phyloP scores from a whole-genome alignment of 768 basidiomycete species.

The Mycena leptocephala region DNA sequence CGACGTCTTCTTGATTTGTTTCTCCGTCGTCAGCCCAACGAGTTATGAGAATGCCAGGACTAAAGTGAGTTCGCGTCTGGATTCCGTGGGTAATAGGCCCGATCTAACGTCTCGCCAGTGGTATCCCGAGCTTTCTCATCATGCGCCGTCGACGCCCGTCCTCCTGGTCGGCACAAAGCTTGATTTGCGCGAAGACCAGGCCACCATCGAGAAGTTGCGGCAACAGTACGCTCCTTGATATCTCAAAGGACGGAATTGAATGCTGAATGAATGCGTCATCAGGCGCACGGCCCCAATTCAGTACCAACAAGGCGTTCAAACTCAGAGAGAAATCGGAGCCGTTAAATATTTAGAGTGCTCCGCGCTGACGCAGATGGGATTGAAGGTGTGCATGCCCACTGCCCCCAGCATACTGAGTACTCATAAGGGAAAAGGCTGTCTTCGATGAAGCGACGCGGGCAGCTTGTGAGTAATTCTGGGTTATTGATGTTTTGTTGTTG shows the following conservation, averaged over 20 bases:
- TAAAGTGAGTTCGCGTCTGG: constrained; percentile 82
- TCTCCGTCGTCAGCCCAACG: constrained; percentile 97
- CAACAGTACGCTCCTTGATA: constrained; percentile 75
- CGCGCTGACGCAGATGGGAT: constrained; percentile 96
- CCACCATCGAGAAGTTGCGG: constrained; percentile 92
- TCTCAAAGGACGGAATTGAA: neutral
- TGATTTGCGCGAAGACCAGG: constrained; percentile 95
- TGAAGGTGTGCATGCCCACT: constrained; percentile 65
- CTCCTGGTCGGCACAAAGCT: constrained; percentile 98
- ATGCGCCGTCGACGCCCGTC: constrained; percentile 94
- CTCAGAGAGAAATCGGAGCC: constrained; percentile 95
- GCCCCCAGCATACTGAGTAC: neutral
- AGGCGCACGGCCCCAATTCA: constrained; percentile 97
- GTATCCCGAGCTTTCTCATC: constrained; percentile 98
- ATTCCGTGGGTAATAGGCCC: constrained; percentile 27
- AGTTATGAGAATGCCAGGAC: constrained; percentile 99
- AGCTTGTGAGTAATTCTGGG: constrained; percentile 75
- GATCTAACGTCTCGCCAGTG: constrained; percentile 71
- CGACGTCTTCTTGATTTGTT: constrained; percentile 99
- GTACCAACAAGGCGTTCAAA: constrained; percentile 91
- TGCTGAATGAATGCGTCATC: constrained; percentile 25
- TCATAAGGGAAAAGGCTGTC: constrained; percentile 69
- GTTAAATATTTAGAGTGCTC: constrained; percentile 98
- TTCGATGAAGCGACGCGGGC: constrained; percentile 99
- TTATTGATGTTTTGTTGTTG: neutral